Evolutionary conservation across 495 filamentous ascomycete genomes (phyloP), one percentile per base, ranked within the genome.

Genomic region (Bacidia gigantensis): DNA sequence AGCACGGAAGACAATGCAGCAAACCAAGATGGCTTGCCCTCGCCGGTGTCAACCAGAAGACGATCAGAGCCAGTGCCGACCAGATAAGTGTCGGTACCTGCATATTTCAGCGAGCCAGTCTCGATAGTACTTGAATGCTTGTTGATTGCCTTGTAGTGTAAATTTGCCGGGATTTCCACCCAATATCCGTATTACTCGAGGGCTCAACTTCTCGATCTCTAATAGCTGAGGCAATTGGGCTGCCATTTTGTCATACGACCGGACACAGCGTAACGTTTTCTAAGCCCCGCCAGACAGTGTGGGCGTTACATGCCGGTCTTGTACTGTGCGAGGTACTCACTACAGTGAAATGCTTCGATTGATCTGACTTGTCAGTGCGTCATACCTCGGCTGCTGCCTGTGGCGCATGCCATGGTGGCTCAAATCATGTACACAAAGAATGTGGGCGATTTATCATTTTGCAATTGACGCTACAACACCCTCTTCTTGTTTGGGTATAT

Each of bases 81-180:
- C 14, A 95, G 71, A 63, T 92, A 95, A 39, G 88, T 95, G 65
- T 95, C 94, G 49, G 88, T 93, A 52, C 82, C 82, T 80, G 52
- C n/a, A 9, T 32, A 48, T 23, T n/a, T 24, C 17, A 21, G 21
- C 1, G 12, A 61, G 54, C 51, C 53, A n/a, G 17, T 26, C 11
- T 47, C 14, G 3, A 24, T 26, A 23, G 20, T 42, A 43, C 21
- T 40, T 23, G 14, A 12, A 22, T 11, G 32, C 29, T 7, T 35
- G 29, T 5, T 5, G n/a, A 20, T 41, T 51, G 74, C 74, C 73
- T 73, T 77, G 74, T 21, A 77, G 59, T 22, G 72, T 77, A 40
- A 76, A 76, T 70, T 89, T 89, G 56, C 82, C 77, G 9, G 87
- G 85, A 64, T 94, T 93, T 12, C 83, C 85, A 49, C 78, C 87